Percentiles rank a stretch among this genome's conserved stretches.
Evolutionary conservation across 139 green algal genomes (phyloP).

Genomic region (Medakamo hakoo): DNA sequence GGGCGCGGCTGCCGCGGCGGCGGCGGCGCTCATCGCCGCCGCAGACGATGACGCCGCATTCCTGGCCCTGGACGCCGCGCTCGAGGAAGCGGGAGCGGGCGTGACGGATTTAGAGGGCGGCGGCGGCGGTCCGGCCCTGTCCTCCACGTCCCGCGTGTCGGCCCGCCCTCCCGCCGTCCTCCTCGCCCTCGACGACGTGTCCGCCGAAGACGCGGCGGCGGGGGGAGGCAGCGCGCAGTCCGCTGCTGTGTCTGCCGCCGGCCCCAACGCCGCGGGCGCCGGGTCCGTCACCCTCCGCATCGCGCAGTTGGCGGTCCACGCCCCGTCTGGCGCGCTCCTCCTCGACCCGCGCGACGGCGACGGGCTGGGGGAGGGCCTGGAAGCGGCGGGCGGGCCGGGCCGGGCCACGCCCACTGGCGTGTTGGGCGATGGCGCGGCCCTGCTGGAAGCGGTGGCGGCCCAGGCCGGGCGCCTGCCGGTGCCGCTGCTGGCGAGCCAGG

Average conservation of each 20-base stretch:
- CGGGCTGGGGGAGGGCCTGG: constrained; percentile 34
- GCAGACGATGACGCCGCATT: constrained; percentile 40
- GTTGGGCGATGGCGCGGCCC: constrained; percentile 4
- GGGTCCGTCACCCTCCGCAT: constrained; percentile 18
- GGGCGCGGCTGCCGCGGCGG: background rate
- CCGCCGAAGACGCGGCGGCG: constrained; percentile 8
- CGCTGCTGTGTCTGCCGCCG: background rate
- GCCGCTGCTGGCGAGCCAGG: constrained; percentile 2
- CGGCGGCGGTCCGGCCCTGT: background rate
- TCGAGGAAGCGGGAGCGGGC: constrained; percentile 4
- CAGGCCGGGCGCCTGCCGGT: background rate
- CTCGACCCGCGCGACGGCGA: constrained; percentile 43
- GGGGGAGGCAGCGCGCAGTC: constrained; percentile 18
- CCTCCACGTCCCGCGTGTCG: constrained; percentile 2
- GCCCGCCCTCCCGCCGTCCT: constrained; percentile 33
- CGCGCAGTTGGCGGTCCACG: constrained; percentile 45
- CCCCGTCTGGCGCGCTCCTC: constrained; percentile 60
- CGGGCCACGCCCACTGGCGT: background rate
- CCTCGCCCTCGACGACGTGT: constrained; percentile 41
- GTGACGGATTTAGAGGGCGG: background rate
- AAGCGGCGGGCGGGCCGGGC: background rate
- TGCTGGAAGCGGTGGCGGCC: background rate
- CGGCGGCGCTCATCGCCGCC: constrained; percentile 4
- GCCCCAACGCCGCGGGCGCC: no score
- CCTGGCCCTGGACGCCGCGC: constrained; percentile 25